Percentiles rank a stretch among this genome's conserved stretches.
Conservation (phyloP, 345 rosid species). For the Hibiscus mutabilis region DNA sequence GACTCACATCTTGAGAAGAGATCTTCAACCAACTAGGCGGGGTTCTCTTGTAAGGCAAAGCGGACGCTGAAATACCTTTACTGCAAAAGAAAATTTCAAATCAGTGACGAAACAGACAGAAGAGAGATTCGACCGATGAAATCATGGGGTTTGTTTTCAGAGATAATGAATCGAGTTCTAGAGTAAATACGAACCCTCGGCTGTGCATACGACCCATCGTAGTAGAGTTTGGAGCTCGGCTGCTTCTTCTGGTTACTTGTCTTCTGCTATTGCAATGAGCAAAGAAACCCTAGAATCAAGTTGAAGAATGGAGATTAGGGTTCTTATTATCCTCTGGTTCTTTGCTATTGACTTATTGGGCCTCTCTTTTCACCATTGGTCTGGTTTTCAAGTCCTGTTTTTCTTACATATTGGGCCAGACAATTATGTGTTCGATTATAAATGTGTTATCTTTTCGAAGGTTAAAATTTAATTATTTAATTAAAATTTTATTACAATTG, state of each 20-base stretch:
- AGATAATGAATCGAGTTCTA: neutral
- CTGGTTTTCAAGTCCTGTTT: neutral
- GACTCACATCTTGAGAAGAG: constrained; percentile 51
- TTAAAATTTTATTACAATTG: no score
- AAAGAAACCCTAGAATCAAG: constrained; percentile 6
- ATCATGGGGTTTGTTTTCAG: neutral
- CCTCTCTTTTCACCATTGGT: neutral
- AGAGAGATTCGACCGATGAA: neutral
- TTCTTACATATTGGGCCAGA: neutral
- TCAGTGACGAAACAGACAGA: neutral
- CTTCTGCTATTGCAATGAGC: neutral
- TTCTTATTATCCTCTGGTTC: neutral
- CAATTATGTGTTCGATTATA: no score
- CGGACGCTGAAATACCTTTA: constrained; percentile 90
- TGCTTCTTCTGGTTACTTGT: neutral
- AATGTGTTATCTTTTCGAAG: no score
- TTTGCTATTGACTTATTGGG: neutral
- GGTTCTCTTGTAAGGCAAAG: constrained; percentile 80
- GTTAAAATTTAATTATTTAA: no score
- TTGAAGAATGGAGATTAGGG: neutral
- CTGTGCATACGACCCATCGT: constrained; percentile 92
- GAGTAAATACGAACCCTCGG: constrained; percentile 39
- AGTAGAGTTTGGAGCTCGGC: constrained; percentile 7
- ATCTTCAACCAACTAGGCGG: constrained; percentile 79
- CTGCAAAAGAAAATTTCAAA: constrained; percentile 18